Evolutionary conservation across 345 rosid genomes (phyloP).

Genomic region (Salix dunnii): DNA sequence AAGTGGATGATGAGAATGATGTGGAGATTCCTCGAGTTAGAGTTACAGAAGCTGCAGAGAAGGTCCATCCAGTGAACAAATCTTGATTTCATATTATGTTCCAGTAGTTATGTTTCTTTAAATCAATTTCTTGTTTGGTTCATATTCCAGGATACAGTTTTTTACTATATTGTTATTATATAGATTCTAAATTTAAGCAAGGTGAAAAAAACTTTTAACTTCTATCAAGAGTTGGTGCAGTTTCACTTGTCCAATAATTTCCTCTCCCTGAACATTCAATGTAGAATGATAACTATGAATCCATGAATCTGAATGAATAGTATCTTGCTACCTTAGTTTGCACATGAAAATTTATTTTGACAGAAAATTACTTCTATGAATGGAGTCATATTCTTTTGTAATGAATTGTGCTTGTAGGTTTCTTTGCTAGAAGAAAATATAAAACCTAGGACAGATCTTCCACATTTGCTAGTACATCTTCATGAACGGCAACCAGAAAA

Average conservation of each 20-base stretch:
- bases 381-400: background rate
- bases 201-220: background rate
- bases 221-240: background rate
- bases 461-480: conserved; percentile 77
- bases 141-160: background rate
- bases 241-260: background rate
- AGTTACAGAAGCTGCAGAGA: conserved; percentile 82
- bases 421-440: conserved; percentile 84
- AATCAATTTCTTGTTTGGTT: background rate
- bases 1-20: conserved; percentile 46
- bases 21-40: conserved; percentile 44
- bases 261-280: background rate
- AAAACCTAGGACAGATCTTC: conserved; percentile 76
- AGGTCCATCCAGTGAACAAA: conserved; percentile 45
- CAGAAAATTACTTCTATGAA: background rate
- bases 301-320: background rate
- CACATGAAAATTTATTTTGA: background rate
- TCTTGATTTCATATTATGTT: background rate
- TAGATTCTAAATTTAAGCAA: background rate
- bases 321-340: background rate
- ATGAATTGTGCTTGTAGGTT: conserved; percentile 44
- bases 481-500: conserved; percentile 74
- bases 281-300: background rate
- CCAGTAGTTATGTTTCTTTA: background rate
- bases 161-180: background rate